Conservation (phyloP, 1,284 basidiomycete species). For the Mycena sp. region DNA sequence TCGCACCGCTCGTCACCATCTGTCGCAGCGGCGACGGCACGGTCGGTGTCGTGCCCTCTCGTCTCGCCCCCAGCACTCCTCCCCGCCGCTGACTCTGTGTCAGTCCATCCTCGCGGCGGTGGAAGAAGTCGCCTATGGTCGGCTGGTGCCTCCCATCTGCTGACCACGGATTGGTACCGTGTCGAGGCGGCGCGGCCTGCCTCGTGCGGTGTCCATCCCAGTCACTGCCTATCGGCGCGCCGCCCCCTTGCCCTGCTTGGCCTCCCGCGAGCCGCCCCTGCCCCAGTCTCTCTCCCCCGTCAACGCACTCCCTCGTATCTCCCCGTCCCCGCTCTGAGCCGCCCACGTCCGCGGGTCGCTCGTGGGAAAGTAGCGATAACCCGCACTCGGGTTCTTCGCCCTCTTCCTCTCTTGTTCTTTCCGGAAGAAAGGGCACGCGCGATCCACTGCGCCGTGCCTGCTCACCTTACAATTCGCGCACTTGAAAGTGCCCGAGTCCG, state of each 20-base stretch:
- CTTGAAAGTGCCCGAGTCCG: neutral
- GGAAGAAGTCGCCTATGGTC: no score
- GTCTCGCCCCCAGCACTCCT: no score
- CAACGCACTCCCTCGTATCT: neutral
- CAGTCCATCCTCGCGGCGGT: no score
- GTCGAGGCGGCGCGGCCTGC: no score
- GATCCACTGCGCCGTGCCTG: neutral
- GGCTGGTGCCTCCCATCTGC: no score
- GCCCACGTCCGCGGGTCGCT: constrained; percentile 4
- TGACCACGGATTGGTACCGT: no score
- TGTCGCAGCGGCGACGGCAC: no score
- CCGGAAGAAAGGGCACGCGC: neutral
- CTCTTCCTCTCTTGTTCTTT: neutral
- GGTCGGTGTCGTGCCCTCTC: neutral
- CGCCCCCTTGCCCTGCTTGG: neutral
- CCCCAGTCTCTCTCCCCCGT: neutral
- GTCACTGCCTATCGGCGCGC: neutral
- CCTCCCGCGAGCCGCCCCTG: neutral
- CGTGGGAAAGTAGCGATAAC: constrained; percentile 1
- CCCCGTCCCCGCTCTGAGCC: neutral
- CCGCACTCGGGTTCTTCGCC: neutral
- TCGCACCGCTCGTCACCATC: no score
- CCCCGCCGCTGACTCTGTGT: no score
- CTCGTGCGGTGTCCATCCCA: neutral
- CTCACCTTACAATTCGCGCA: constrained; percentile 1